Conservation (phyloP, 2,329 filamentous ascomycete genomes). For the Trichoderma aggressivum region DNA sequence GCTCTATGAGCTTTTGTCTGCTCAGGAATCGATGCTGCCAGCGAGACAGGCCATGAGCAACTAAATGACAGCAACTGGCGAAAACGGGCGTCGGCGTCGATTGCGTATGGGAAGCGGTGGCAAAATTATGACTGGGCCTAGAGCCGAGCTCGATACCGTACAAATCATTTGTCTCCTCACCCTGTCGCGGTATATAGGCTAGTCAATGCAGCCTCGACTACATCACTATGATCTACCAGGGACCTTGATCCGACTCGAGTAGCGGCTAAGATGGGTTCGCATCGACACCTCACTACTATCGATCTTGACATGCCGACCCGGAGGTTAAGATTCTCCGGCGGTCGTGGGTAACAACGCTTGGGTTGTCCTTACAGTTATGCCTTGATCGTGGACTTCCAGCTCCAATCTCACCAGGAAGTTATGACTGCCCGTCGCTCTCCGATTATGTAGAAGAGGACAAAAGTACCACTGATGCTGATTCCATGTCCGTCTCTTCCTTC, state of each 20-base stretch:
- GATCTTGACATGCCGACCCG: neutral
- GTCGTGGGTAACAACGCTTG: conserved; percentile 1
- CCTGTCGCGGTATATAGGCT: neutral
- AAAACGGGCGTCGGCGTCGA: neutral
- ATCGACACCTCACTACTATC: neutral
- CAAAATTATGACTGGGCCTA: neutral
- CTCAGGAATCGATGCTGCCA: neutral
- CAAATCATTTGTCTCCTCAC: neutral
- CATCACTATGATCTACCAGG: neutral
- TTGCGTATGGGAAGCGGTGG: neutral
- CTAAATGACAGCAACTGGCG: neutral
- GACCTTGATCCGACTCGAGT: neutral
- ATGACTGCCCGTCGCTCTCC: neutral
- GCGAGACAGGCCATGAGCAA: neutral
- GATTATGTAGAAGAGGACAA: neutral
- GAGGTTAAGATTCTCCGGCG: neutral
- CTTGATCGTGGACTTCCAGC: neutral
- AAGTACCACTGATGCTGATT: neutral
- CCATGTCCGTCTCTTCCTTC: neutral
- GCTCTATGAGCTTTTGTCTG: neutral
- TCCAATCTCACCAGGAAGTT: neutral
- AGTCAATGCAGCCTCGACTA: neutral
- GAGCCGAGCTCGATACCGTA: neutral
- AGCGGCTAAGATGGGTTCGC: neutral
- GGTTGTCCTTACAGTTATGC: conserved; percentile 18